Conservation (phyloP, 176 grass and related monocot genomes). For the Sorghum bicolor region Sorghum_bicolor_NCBIv3 NC_012870.2:74198001-74198500, state of each 20-base stretch:
- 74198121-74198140: conserved; percentile 78
- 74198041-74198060: conserved; percentile 57
- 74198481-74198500: conserved; percentile 38
- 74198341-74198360: conserved; percentile 30
- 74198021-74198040: conserved; percentile 7
- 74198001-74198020: conserved; percentile 33
- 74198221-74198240: conserved; percentile 68
- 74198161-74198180: conserved; percentile 73
- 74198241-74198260: conserved; percentile 53
- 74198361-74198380: conserved; percentile 20
- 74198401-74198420: conserved; percentile 69
- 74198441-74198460: conserved; percentile 89
- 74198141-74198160: conserved; percentile 78
- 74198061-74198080: conserved; percentile 60
- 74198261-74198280: conserved; percentile 46
- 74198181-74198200: conserved; percentile 51
- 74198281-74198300: conserved; percentile 50
- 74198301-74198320: conserved; percentile 23
- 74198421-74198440: conserved; percentile 82
- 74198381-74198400: conserved; percentile 68
- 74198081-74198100: conserved; percentile 44
- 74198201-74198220: conserved; percentile 48
- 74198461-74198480: conserved; percentile 90
- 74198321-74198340: conserved; percentile 43
- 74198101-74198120: conserved; percentile 59